A percentile compares a stretch with the other conserved stretches of the same genome.
Conservation (phyloP, 805 yeast genomes). For the Hanseniaspora nectarophila region DNA sequence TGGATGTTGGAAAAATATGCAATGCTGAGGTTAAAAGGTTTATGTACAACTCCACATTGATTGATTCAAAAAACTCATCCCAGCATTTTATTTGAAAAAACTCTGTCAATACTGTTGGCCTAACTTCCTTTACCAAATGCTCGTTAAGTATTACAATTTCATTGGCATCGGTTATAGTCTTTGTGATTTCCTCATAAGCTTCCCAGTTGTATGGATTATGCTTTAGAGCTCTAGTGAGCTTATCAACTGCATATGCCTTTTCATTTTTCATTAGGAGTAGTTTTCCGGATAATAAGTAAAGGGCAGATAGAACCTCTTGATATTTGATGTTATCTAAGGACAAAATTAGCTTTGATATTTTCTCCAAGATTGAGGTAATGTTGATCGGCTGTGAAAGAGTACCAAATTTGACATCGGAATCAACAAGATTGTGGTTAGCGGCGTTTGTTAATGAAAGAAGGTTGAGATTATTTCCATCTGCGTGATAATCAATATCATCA, state of each 20-base stretch:
- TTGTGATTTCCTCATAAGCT: conserved; percentile 72
- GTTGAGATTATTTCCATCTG: background rate
- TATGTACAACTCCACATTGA: conserved; percentile 37
- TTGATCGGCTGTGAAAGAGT: conserved; percentile 39
- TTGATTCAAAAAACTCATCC: conserved; percentile 66
- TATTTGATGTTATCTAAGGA: conserved; percentile 1
- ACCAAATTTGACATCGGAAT: conserved; percentile 36
- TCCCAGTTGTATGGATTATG: conserved; percentile 84
- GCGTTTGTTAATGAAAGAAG: background rate
- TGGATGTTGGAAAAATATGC: conserved; percentile 55
- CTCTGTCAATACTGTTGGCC: conserved; percentile 30
- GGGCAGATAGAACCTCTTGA: conserved; percentile 33
- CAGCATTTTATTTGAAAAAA: conserved; percentile 55
- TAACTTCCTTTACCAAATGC: conserved; percentile 28
- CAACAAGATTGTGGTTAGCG: background rate
- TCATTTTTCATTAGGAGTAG: conserved; percentile 48
- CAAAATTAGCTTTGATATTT: conserved; percentile 26
- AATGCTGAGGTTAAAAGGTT: conserved; percentile 40
- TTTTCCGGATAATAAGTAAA: conserved; percentile 64
- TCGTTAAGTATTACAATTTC: conserved; percentile 39
- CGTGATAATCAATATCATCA: background rate
- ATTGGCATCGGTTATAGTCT: conserved; percentile 48
- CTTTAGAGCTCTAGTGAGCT: conserved; percentile 48
- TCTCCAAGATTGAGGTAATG: conserved; percentile 32
- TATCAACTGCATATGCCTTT: conserved; percentile 45